Percentiles rank a stretch among this genome's conserved stretches.
These are phyloP conservation scores for Paecilomyces niveus DNA, from an alignment of 2,329 filamentous ascomycete species.

Conservation along the genomic window DNA sequence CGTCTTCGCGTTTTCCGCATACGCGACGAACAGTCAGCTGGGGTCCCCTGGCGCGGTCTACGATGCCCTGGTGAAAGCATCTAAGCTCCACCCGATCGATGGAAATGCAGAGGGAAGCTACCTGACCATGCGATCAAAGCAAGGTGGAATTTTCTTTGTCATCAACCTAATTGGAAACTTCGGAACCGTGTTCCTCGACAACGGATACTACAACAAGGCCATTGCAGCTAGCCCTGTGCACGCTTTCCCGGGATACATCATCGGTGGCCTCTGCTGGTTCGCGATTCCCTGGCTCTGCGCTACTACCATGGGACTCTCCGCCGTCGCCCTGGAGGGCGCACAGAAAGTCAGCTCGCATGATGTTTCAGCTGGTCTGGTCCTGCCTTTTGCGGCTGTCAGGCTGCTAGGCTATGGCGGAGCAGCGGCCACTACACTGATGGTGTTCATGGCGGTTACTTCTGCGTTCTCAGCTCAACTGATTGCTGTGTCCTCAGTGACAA, in stretches of 20 bases:
- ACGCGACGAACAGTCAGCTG: constrained; percentile 63
- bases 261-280: constrained; percentile 84
- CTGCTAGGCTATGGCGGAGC: constrained; percentile 77
- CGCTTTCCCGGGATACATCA: constrained; percentile 79
- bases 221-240: constrained; percentile 81
- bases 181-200: constrained; percentile 76
- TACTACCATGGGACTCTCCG: constrained; percentile 79
- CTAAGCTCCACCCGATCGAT: constrained; percentile 62
- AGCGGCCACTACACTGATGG: constrained; percentile 66
- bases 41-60: constrained; percentile 73
- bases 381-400: constrained; percentile 79
- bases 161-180: constrained; percentile 87
- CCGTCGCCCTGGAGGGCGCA: constrained; percentile 71
- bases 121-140: constrained; percentile 73
- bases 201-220: constrained; percentile 86
- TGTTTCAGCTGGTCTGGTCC: constrained; percentile 73
- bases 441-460: constrained; percentile 87
- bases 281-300: constrained; percentile 86
- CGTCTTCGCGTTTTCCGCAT: constrained; percentile 74
- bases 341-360: constrained; percentile 65
- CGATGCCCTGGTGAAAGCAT: constrained; percentile 65
- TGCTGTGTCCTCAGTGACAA: constrained; percentile 79
- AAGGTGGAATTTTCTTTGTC: constrained; percentile 83
- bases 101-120: constrained; percentile 79
- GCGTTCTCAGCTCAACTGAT: constrained; percentile 79